Evolutionary conservation across 495 filamentous ascomycete genomes (phyloP).

Genomic region (Rhypophila decipiens): DNA sequence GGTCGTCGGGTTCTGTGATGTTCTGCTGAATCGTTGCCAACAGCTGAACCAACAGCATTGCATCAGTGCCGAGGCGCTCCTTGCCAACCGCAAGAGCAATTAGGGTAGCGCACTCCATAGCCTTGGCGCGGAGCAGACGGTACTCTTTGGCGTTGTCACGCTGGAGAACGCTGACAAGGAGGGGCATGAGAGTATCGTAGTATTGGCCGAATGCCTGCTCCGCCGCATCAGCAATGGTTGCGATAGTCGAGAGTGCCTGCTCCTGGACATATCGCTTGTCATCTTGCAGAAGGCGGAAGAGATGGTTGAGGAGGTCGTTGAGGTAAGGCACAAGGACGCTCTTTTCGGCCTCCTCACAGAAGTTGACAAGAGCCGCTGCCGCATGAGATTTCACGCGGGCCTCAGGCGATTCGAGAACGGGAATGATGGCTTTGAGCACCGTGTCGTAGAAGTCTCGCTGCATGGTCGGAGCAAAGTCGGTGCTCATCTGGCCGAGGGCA

Average conservation of each 20-base stretch:
- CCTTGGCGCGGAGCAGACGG: conserved; percentile 86
- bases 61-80: conserved; percentile 82
- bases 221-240: conserved; percentile 96
- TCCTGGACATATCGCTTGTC: conserved; percentile 96
- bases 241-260: conserved; percentile 95
- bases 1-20: conserved; percentile 89
- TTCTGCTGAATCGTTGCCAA: conserved; percentile 80
- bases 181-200: conserved; percentile 90
- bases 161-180: conserved; percentile 82
- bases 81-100: conserved; percentile 95
- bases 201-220: conserved; percentile 94
- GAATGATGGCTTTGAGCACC: conserved; percentile 85
- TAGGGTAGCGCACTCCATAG: conserved; percentile 98
- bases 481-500: conserved; percentile 99
- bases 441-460: conserved; percentile 87
- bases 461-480: conserved; percentile 98
- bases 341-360: conserved; percentile 98
- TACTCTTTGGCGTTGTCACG: conserved; percentile 89
- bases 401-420: conserved; percentile 82
- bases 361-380: conserved; percentile 95
- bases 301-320: conserved; percentile 72
- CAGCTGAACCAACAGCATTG: conserved; percentile 75
- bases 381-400: conserved; percentile 95
- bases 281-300: conserved; percentile 79
- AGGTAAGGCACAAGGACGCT: conserved; percentile 88